Percentiles rank a stretch among this genome's conserved stretches.
These are phyloP conservation scores for Prunus kanzakura DNA, from an alignment of 306 rosid species.

Conservation along the genomic window DNA sequence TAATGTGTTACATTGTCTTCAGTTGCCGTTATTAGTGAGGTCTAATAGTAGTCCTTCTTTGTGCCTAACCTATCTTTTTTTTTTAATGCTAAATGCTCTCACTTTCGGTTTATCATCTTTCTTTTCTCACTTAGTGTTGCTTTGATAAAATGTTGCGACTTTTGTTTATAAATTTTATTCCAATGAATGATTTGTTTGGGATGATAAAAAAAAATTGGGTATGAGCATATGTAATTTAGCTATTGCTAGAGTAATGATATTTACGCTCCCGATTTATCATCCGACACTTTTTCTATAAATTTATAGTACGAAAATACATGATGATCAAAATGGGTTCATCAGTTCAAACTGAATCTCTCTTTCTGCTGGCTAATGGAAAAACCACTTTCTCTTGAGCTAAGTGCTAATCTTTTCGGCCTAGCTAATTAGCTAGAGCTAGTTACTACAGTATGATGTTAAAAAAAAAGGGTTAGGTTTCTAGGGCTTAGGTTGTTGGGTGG, in stretches of 20 bases:
- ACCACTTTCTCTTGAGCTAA: background rate
- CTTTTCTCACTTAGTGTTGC: background rate
- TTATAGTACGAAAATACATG: background rate
- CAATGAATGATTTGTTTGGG: background rate
- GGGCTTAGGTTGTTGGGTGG: constrained; percentile 11
- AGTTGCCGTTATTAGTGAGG: background rate
- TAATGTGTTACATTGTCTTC: background rate
- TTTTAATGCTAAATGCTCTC: background rate
- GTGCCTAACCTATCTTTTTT: background rate
- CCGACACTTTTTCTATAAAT: background rate
- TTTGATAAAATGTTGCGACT: background rate
- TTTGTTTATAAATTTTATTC: too few relatives aligned
- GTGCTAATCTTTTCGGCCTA: background rate
- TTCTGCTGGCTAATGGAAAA: too few relatives aligned
- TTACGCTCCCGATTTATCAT: background rate
- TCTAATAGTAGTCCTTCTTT: background rate
- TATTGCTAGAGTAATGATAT: background rate
- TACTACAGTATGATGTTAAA: background rate
- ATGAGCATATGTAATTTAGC: too few relatives aligned
- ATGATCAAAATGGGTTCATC: too few relatives aligned
- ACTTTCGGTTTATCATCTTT: background rate
- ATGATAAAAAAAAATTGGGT: too few relatives aligned
- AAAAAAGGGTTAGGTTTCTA: constrained; percentile 2
- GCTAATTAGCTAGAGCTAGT: background rate
- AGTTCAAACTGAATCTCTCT: too few relatives aligned